Base-by-base conservation (phyloP, 2,329 filamentous ascomycete species). In the Cladosporium halotolerans region DNA sequence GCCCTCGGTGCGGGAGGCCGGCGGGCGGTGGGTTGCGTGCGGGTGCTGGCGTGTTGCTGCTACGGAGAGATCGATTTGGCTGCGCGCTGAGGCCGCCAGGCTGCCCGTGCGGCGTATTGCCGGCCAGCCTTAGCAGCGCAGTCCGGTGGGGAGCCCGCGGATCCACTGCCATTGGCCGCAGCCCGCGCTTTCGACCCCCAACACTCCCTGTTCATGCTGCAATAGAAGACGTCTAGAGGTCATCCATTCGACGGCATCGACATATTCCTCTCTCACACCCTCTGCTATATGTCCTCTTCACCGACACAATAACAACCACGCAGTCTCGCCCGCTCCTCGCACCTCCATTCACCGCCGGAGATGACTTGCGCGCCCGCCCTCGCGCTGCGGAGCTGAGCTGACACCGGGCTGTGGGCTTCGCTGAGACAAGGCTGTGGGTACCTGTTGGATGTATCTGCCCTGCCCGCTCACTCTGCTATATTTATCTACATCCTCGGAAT, bases 381-480 rank as follows among this genome's bases (percentile, higher is more conserved):
- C 14, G 32, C 38, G 14, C 31, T 44, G 47, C 48, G 32, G 40
- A 44, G 28, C 28, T 51, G 38, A 51, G 48, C 48, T 51, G 48
- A 51, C 48, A 51, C 38, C 16, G 16, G 18, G 18, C 45, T 47
- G 45, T 47, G 33, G 45, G 33, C 45, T 47, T 38, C 31, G 14
- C 31, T 50, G 47, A 50, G 47, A 50, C 47, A 50, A 19, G 18
- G n/a, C 28, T 42, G 40, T 42, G 40, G 40, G 40, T 42, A 28
- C 19, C 18, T 39, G 13, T 39, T 14, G 16, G 23, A 28, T 28
- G 36, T 14, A 39, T 36, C 10, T 14, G 36, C 11, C 16, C n/a
- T 39, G 10, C 36, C 10, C 16, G 16, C 16, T 18, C 16, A 18
- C 8, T 39, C n/a, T 16, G 13, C 13, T 39, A 39, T 39, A 39